These are phyloP conservation scores for Geotrichum cucujoidarum DNA, from an alignment of 1,139 yeast genomes.

Conservation along the genomic window DNA sequence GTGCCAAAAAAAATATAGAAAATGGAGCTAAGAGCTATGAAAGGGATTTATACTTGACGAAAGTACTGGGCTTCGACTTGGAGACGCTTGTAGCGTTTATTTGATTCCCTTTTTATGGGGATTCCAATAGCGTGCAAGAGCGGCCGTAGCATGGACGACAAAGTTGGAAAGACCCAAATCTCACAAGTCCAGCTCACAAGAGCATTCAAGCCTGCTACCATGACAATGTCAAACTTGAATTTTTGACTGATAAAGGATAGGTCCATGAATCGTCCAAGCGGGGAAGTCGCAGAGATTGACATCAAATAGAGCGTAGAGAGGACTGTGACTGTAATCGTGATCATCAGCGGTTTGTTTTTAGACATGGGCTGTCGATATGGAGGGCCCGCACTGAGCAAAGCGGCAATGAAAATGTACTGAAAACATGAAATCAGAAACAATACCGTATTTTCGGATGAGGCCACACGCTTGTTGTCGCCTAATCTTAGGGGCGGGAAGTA, in stretches of 20 bases:
- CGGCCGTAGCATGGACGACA: conserved; percentile 34
- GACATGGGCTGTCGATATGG: conserved; percentile 84
- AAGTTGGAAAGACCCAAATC: conserved; percentile 33
- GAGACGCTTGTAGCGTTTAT: conserved; percentile 19
- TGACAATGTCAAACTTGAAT: conserved; percentile 50
- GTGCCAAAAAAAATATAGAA: too few species aligned
- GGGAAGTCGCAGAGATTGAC: conserved; percentile 40
- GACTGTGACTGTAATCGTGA: conserved; percentile 51
- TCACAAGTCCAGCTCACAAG: conserved; percentile 47
- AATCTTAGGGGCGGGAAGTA: conserved; percentile 79
- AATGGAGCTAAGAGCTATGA: neutral
- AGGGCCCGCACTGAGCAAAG: conserved; percentile 81
- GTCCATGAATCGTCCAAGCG: conserved; percentile 67
- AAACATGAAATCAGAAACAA: conserved; percentile 76
- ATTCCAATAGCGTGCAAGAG: conserved; percentile 28
- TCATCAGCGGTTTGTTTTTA: conserved; percentile 65
- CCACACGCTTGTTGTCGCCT: conserved; percentile 71
- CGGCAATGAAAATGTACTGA: conserved; percentile 82
- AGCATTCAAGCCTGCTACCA: conserved; percentile 49
- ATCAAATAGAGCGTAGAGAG: conserved; percentile 41
- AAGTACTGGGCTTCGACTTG: conserved; percentile 6
- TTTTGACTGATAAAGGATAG: conserved; percentile 54
- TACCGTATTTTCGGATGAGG: conserved; percentile 84
- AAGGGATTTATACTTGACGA: conserved; percentile 1
- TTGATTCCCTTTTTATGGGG: conserved; percentile 17